Percentiles rank a stretch among this genome's conserved stretches.
These are phyloP conservation scores for Pilaira anomala DNA, from an alignment of 192 early-diverging fungal genomes.

Conservation along the genomic window DNA sequence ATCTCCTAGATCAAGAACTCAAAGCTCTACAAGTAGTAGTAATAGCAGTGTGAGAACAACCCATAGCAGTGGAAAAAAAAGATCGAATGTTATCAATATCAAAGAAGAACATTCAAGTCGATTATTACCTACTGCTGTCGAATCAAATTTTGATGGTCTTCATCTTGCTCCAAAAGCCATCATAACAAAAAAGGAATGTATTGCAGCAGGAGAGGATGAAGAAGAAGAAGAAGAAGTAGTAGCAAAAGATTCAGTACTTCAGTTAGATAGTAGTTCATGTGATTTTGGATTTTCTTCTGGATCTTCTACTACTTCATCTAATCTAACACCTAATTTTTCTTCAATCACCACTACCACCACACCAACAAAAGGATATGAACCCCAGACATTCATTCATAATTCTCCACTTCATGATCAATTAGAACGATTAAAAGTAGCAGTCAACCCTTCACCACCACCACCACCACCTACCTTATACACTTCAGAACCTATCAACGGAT, in stretches of 20 bases:
- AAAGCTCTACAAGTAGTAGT: background rate
- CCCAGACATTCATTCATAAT: background rate
- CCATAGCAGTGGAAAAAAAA: background rate
- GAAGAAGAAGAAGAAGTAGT: background rate
- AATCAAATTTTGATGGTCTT: too few species aligned
- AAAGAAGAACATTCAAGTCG: constrained; percentile 3
- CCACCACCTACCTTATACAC: too few species aligned
- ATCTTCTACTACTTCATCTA: background rate
- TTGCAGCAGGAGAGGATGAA: background rate
- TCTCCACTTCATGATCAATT: constrained; percentile 1
- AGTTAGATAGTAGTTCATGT: too few species aligned
- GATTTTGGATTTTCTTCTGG: too few species aligned
- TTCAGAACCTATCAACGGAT: background rate
- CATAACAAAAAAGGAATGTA: background rate
- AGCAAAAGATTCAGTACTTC: background rate
- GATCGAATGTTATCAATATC: background rate
- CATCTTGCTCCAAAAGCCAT: background rate
- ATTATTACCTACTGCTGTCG: constrained; percentile 6
- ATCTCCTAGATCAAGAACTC: constrained; percentile 14
- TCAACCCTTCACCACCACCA: background rate
- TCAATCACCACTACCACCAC: background rate
- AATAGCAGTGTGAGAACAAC: background rate
- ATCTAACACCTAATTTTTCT: background rate
- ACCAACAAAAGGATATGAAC: too few species aligned
- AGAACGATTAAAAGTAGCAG: background rate